Evolutionary conservation across 75 land plant genomes (phyloP).

Genomic region (Sequoia sempervirens): DNA sequence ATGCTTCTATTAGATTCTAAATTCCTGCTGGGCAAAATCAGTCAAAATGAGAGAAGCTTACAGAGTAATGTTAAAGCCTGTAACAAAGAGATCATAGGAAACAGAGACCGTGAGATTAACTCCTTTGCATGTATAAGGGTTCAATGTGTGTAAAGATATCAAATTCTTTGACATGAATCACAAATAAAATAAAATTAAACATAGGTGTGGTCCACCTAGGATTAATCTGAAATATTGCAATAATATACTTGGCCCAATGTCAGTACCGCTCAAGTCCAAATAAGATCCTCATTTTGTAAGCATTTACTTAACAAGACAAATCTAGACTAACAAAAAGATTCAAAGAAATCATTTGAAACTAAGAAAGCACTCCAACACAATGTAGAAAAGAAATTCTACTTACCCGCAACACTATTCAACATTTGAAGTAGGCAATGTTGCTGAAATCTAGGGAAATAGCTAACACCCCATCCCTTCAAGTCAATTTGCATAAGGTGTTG

Average conservation of each 20-base stretch:
- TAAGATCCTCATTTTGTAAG: neutral
- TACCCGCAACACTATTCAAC: slow-evolving; percentile 93
- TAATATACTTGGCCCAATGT: neutral
- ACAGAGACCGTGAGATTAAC: neutral
- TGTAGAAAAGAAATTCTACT: slow-evolving; percentile 8
- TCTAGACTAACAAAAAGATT: neutral
- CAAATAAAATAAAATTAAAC: neutral
- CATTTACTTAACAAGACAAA: neutral
- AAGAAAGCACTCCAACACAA: neutral
- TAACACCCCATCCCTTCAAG: slow-evolving; percentile 81
- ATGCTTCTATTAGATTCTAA: neutral
- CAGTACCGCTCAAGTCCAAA: neutral
- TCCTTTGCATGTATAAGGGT: neutral
- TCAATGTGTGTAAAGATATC: neutral
- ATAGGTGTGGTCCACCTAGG: neutral
- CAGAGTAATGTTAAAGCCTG: neutral
- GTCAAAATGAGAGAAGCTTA: neutral
- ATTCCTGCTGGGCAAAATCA: neutral
- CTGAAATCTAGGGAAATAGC: slow-evolving; percentile 65
- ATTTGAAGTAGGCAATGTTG: slow-evolving; percentile 83
- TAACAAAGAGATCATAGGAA: neutral
- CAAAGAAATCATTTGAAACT: neutral
- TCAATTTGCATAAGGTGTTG: slow-evolving; percentile 96
- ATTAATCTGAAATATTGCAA: neutral
- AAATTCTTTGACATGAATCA: slow-evolving; percentile 1